phyloP scores from a whole-genome alignment of 495 filamentous ascomycete genomes.

The Chaetomium fimeti region DNA sequence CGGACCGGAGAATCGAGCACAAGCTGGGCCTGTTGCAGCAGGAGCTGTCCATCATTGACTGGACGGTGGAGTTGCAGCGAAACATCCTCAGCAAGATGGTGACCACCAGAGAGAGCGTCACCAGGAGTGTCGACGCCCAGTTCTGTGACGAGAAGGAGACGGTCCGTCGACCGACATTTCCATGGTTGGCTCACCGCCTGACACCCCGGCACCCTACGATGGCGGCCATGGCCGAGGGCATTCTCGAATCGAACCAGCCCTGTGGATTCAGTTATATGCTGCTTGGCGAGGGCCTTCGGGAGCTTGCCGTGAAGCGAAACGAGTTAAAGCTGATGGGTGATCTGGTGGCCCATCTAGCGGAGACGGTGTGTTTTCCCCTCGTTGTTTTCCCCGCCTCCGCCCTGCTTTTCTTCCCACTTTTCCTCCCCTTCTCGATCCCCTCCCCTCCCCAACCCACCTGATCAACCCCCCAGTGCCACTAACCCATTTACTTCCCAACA shows the following conservation, averaged over 20 bases:
- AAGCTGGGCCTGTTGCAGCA: conserved; percentile 39
- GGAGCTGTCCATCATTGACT: conserved; percentile 40
- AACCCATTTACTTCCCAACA: not conserved
- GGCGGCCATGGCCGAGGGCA: not conserved
- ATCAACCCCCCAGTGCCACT: not conserved
- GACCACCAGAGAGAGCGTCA: conserved; percentile 9
- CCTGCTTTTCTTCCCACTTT: not conserved
- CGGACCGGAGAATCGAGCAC: conserved; percentile 40
- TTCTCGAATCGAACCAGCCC: not conserved
- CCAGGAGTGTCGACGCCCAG: not conserved
- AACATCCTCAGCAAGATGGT: conserved; percentile 27
- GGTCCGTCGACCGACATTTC: not conserved
- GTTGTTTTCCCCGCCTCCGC: too few species aligned
- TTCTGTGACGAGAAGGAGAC: not conserved
- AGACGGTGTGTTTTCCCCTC: not conserved
- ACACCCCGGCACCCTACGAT: not conserved
- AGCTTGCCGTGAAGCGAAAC: not conserved
- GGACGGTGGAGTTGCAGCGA: conserved; percentile 28
- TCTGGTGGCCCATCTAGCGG: not conserved
- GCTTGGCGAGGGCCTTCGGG: not conserved
- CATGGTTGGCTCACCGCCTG: not conserved
- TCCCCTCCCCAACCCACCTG: too few species aligned
- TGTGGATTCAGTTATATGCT: not conserved
- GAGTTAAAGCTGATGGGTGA: not conserved
- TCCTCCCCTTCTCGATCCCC: not conserved